A percentile compares a stretch with the other conserved stretches of the same genome.
These are phyloP conservation scores for Candida sphagnicola DNA, from an alignment of 805 yeast genomes.

Conservation along the genomic window DNA sequence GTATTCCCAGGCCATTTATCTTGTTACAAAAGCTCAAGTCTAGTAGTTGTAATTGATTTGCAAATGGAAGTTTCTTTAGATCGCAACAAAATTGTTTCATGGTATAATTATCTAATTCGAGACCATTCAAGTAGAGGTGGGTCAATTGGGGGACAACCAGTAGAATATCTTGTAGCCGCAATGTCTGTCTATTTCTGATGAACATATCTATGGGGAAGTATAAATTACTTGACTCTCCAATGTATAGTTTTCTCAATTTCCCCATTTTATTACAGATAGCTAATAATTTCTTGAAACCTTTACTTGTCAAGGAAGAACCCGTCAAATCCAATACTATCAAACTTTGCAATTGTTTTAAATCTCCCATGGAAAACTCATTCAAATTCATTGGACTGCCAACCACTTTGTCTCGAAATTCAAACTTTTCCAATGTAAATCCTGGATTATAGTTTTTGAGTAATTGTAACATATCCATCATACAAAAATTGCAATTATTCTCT, in stretches of 20 bases:
- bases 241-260: slow-evolving; percentile 28
- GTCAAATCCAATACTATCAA: slow-evolving; percentile 34
- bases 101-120: slow-evolving; percentile 33
- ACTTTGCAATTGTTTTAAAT: slow-evolving; percentile 19
- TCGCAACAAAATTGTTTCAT: slow-evolving; percentile 27
- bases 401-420: slow-evolving; percentile 28
- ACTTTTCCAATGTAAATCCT: slow-evolving; percentile 17
- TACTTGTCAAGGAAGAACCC: slow-evolving; percentile 36
- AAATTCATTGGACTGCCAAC: slow-evolving; percentile 19
- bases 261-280: slow-evolving; percentile 25
- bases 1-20: slow-evolving; percentile 37
- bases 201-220: slow-evolving; percentile 21
- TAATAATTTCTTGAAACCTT: slow-evolving; percentile 37
- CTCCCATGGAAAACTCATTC: slow-evolving; percentile 19
- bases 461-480: slow-evolving; percentile 23
- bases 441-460: slow-evolving; percentile 27
- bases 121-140: slow-evolving; percentile 26
- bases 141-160: slow-evolving; percentile 15
- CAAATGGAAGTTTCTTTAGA: slow-evolving; percentile 10
- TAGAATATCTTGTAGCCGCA: slow-evolving; percentile 15
- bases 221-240: slow-evolving; percentile 30
- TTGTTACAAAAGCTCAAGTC: slow-evolving; percentile 34
- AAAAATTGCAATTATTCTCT: slow-evolving; percentile 30
- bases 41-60: slow-evolving; percentile 17
- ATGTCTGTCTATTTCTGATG: slow-evolving; percentile 9